These are phyloP conservation scores for Cardamine chenopodiifolia DNA, from an alignment of 345 rosid species.

Conservation along the genomic window DNA sequence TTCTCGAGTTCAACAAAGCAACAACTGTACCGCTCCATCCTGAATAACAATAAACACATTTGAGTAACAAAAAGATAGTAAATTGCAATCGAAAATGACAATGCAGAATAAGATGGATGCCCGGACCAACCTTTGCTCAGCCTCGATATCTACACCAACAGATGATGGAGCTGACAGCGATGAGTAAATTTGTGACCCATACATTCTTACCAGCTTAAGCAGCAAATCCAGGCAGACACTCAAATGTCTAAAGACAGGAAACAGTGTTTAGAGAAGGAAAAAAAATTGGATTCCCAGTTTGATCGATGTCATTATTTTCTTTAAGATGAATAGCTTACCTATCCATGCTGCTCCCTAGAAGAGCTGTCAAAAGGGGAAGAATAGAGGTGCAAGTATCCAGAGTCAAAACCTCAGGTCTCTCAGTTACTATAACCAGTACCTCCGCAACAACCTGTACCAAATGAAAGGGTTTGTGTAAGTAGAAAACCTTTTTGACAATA, in stretches of 20 bases:
- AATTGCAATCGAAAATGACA: background rate
- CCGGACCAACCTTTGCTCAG: conserved; percentile 76
- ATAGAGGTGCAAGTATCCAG: conserved; percentile 83
- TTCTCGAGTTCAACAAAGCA: conserved; percentile 92
- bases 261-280: background rate
- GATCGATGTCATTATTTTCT: background rate
- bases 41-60: conserved; percentile 33
- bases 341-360: conserved; percentile 81
- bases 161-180: conserved; percentile 76
- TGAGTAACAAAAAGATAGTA: background rate
- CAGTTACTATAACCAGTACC: conserved; percentile 62
- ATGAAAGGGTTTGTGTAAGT: background rate
- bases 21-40: conserved; percentile 86
- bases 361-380: conserved; percentile 74
- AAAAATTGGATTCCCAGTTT: background rate
- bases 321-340: conserved; percentile 50
- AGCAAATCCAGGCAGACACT: conserved; percentile 79
- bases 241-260: conserved; percentile 67
- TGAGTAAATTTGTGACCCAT: conserved; percentile 77
- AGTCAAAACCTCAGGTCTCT: conserved; percentile 70
- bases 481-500: background rate
- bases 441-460: conserved; percentile 80
- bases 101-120: background rate
- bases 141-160: conserved; percentile 97
- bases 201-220: conserved; percentile 84